Evolutionary conservation across 495 filamentous ascomycete genomes (phyloP).

Genomic region (Aspergillus wentii): DNA sequence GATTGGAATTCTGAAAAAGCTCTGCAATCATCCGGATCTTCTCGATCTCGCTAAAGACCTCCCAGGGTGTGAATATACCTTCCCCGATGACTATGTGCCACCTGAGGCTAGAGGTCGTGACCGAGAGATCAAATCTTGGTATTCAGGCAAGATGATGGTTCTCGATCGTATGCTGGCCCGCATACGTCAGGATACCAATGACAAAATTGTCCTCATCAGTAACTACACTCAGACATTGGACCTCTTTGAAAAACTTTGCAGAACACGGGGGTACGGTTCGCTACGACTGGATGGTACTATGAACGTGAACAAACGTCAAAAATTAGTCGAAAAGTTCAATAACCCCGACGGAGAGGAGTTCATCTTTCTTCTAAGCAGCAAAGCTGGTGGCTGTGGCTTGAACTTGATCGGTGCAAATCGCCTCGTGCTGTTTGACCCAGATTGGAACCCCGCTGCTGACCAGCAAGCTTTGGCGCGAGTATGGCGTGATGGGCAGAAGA

Average conservation of each 20-base stretch:
- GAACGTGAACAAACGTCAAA: slow-evolving; percentile 94
- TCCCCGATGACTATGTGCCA: slow-evolving; percentile 83
- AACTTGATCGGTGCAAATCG: slow-evolving; percentile 98
- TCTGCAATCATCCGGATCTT: slow-evolving; percentile 97
- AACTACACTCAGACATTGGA: slow-evolving; percentile 98
- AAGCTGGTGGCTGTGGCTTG: slow-evolving; percentile 94
- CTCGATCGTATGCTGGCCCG: slow-evolving; percentile 97
- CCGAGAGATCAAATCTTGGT: slow-evolving; percentile 91
- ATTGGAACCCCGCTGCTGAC: slow-evolving; percentile 99
- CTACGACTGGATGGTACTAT: slow-evolving; percentile 93
- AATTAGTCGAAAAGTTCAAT: slow-evolving; percentile 98
- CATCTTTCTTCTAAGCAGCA: slow-evolving; percentile 91
- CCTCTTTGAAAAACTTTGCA: slow-evolving; percentile 88
- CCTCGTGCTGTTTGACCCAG: slow-evolving; percentile 94
- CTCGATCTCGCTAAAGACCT: slow-evolving; percentile 80
- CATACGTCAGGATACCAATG: slow-evolving; percentile 93
- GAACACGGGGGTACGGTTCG: slow-evolving; percentile 74
- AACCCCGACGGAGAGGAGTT: slow-evolving; percentile 88
- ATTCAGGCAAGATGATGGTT: slow-evolving; percentile 97
- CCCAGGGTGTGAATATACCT: slow-evolving; percentile 76
- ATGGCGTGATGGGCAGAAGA: slow-evolving; percentile 98
- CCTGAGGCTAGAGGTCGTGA: slow-evolving; percentile 86
- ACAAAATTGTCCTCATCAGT: slow-evolving; percentile 98
- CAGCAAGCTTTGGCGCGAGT: slow-evolving; percentile 96
- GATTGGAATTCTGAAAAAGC: slow-evolving; percentile 93